These are phyloP conservation scores for Colletotrichum agaves DNA, from an alignment of 2,329 filamentous ascomycete genomes.

Conservation along the genomic window DNA sequence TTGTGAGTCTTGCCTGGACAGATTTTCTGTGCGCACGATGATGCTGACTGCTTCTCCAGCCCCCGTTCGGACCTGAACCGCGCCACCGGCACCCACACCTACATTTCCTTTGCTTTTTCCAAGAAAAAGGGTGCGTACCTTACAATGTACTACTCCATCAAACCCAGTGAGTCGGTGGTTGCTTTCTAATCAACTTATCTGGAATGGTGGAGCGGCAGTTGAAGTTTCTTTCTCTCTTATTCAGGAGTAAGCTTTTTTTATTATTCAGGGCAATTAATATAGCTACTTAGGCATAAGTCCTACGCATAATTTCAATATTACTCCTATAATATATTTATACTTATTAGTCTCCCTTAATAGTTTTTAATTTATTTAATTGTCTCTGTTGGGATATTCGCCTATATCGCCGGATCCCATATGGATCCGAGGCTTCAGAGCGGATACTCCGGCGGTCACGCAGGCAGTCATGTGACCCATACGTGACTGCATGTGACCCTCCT, in stretches of 20 bases:
- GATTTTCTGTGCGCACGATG: background rate
- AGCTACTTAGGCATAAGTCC: too few species aligned
- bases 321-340: too few species aligned
- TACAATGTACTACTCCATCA: slow-evolving; percentile 40
- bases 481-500: too few species aligned
- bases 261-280: background rate
- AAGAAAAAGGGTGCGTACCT: slow-evolving; percentile 39
- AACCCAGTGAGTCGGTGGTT: slow-evolving; percentile 22
- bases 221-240: background rate
- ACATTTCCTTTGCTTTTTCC: slow-evolving; percentile 39
- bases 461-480: too few species aligned
- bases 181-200: slow-evolving; percentile 17
- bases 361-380: too few species aligned
- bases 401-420: too few species aligned
- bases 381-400: too few species aligned
- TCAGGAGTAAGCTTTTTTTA: background rate
- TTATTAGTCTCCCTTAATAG: too few species aligned
- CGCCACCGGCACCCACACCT: slow-evolving; percentile 35
- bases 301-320: too few species aligned
- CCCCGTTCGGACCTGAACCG: slow-evolving; percentile 25
- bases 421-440: too few species aligned
- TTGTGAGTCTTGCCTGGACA: slow-evolving; percentile 28
- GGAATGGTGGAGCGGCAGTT: background rate
- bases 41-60: slow-evolving; percentile 20
- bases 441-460: too few species aligned